Evolutionary conservation across 2,329 filamentous ascomycete genomes (phyloP).

Genomic region (Exophiala spinifera): DNA sequence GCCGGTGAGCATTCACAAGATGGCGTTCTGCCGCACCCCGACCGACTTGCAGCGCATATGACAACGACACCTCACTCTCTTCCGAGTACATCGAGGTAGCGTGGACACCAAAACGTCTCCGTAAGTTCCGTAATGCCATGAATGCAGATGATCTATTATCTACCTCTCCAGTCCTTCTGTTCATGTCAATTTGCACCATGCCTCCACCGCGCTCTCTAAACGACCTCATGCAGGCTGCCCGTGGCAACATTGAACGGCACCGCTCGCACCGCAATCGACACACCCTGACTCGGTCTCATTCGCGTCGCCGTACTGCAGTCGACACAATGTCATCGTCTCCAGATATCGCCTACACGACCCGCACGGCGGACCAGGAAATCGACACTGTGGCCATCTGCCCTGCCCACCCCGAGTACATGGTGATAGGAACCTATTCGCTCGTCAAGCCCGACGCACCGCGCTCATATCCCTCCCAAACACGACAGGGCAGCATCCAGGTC

Average conservation of each 20-base stretch:
- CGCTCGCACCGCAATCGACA: background rate
- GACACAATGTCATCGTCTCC: background rate
- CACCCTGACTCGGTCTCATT: background rate
- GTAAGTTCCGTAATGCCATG: background rate
- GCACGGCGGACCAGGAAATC: constrained; percentile 23
- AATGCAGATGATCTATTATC: background rate
- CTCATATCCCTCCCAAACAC: constrained; percentile 14
- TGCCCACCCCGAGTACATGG: constrained; percentile 21
- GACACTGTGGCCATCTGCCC: constrained; percentile 26
- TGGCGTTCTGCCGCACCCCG: too few species aligned
- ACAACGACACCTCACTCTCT: constrained; percentile 1
- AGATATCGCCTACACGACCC: constrained; percentile 12
- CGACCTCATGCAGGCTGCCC: background rate
- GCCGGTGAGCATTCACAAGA: too few species aligned
- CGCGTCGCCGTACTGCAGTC: too few species aligned
- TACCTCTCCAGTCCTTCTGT: background rate
- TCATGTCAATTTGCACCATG: background rate
- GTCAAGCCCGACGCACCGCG: constrained; percentile 12
- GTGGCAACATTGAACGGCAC: background rate
- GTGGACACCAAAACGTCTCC: too few species aligned
- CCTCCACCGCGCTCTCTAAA: background rate
- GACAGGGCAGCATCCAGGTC: constrained; percentile 23
- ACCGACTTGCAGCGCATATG: background rate
- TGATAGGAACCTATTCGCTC: constrained; percentile 28
- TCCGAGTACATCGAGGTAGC: too few species aligned